Evolutionary conservation across 169 alveolate genomes (phyloP).

Genomic region (Nephromyces sp.): DNA sequence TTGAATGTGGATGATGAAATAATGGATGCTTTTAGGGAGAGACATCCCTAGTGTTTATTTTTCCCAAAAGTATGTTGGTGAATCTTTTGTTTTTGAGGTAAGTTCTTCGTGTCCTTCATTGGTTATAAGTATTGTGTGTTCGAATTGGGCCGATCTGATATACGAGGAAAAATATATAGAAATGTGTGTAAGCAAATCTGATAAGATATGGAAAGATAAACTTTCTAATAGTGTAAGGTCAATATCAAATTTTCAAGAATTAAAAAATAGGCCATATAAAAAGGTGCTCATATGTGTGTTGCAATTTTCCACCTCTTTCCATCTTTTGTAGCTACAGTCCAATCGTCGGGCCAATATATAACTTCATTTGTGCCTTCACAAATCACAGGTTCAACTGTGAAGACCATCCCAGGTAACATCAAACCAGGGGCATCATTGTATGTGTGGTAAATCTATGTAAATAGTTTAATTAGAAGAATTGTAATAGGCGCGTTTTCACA

Average conservation of each 20-base stretch:
- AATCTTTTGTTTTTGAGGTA: conserved; percentile 75
- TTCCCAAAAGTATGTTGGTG: conserved; percentile 65
- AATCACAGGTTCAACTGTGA: conserved; percentile 63
- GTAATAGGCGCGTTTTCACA: too few species aligned
- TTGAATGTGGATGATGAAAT: too few species aligned
- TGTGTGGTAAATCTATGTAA: conserved; percentile 3
- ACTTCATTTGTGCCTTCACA: conserved; percentile 27
- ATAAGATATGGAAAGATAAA: background rate
- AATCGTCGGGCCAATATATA: conserved; percentile 64
- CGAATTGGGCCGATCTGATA: conserved; percentile 91
- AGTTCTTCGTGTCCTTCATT: conserved; percentile 85
- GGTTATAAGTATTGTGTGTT: conserved; percentile 91
- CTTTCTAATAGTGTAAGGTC: background rate
- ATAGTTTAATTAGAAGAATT: too few species aligned
- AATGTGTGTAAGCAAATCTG: background rate
- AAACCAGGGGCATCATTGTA: conserved; percentile 39
- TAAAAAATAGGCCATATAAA: background rate
- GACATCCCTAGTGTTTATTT: too few species aligned
- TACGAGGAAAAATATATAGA: background rate
- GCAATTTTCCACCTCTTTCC: conserved; percentile 44
- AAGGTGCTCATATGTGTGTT: background rate
- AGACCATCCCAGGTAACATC: conserved; percentile 61
- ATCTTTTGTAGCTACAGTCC: conserved; percentile 61
- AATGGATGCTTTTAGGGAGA: too few species aligned
- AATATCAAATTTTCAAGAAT: conserved; percentile 3